phyloP scores from a whole-genome alignment of 257 asterid genomes.

The Nicotiana benthamiana region DNA sequence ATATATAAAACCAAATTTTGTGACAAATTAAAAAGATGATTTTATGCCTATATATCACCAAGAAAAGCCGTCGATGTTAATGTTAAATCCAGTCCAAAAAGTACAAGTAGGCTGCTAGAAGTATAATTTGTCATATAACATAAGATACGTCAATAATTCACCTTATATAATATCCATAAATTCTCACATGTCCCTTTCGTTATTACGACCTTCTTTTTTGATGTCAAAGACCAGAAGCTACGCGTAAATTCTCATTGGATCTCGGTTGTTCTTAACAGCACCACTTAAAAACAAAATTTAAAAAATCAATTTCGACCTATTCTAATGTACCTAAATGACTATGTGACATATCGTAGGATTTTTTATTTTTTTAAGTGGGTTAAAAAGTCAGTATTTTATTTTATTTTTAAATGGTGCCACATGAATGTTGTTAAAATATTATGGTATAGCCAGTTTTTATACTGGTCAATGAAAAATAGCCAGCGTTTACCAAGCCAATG shows the following conservation, averaged over 20 bases:
- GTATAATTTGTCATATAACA: neutral
- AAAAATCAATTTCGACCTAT: neutral
- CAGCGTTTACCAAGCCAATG: no score
- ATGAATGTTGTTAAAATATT: neutral
- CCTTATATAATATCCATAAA: neutral
- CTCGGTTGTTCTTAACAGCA: no score
- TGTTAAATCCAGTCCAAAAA: neutral
- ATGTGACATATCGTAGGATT: neutral
- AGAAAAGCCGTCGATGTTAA: no score
- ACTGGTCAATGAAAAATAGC: no score
- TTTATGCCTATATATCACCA: no score
- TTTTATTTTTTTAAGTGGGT: neutral
- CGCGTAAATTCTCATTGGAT: no score
- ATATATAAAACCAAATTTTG: neutral
- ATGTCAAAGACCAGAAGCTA: no score
- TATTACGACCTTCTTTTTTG: no score
- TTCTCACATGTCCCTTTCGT: no score
- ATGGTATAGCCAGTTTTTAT: neutral
- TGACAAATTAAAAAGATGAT: no score
- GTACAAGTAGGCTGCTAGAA: neutral
- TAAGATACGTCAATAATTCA: neutral
- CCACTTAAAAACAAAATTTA: neutral
- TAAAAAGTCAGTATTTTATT: no score
- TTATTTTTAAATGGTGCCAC: neutral
- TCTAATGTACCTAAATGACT: neutral